Evolutionary conservation across 495 filamentous ascomycete species (phyloP), one percentile per base, ranked within the genome.

Genomic region (Stereocaulon alpinum): DNA sequence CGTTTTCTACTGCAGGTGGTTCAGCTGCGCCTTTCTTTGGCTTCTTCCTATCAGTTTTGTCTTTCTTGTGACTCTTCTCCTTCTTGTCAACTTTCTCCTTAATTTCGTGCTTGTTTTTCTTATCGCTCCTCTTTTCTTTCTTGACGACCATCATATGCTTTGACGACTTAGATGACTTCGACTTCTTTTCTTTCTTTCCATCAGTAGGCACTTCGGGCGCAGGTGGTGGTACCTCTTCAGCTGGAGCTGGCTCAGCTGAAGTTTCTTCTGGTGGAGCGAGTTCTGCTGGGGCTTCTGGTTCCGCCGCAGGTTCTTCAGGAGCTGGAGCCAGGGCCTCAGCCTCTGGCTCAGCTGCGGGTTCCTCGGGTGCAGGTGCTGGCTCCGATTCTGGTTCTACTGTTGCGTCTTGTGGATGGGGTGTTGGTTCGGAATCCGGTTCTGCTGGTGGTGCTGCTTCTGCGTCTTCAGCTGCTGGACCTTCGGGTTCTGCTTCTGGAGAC

Each of bases 311-410:
- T 32, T 67, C 61, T 6, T 61, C 56, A 11, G 22, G 18, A 17
- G 64, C 59, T 11, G 66, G 57, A 43, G 37, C 53, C 22, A 52
- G 62, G 42, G 30, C 20, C 41, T 55, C 60, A 34, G 57, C 34
- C 42, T 59, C 57, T 0, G 61, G 41, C 40, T 69, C 67, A n/a
- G 55, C 47, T 42, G 58, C 55, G 10, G 52, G 11, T 32, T 67
- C 62, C 5, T 61, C 56, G 11, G 22, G 22, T 17, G 64, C 59
- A 7, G 66, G 57, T 32, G 37, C 53, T 34, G 58, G 62, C 34
- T 52, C 52, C 17, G 58, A 4, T 18, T n/a, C 57, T 52, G 57
- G 47, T 9, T 27, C 24, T 40, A 27, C 32, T 59, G 12, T n/a
- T 4, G 57, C 9, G 27, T 68, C 62, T 4, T 61, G 55, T 14